Percentiles rank a stretch among this genome's conserved stretches.
phyloP scores from a whole-genome alignment of 176 grass and related monocot species.

The Musa itinerans region DNA sequence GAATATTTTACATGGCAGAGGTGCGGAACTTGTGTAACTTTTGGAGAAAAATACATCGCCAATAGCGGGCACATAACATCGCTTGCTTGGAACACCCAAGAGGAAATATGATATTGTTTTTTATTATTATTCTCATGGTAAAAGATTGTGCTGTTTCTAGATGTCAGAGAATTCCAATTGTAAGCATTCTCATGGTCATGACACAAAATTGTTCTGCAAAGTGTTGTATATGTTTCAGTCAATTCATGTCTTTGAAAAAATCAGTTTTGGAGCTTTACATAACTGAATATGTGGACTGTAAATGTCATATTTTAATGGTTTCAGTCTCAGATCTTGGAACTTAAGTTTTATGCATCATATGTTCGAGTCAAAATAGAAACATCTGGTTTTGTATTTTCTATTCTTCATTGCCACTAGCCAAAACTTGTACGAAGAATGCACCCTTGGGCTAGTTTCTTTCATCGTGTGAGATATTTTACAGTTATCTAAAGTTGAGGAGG shows the following conservation, averaged over 20 bases:
- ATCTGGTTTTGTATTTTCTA: neutral
- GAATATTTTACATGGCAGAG: neutral
- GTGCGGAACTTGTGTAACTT: slow-evolving; percentile 1
- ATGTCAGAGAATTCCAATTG: neutral
- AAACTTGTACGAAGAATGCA: too few relatives aligned
- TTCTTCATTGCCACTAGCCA: too few relatives aligned
- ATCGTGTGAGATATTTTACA: too few relatives aligned
- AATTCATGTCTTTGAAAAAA: neutral
- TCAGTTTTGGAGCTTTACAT: neutral
- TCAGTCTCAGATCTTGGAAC: neutral
- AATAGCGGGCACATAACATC: neutral
- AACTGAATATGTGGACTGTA: neutral
- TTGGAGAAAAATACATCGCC: neutral
- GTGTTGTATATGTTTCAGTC: neutral
- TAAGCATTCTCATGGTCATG: neutral
- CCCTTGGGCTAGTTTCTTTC: too few relatives aligned
- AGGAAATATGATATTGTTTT: neutral
- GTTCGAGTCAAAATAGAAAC: neutral
- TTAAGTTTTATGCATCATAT: neutral
- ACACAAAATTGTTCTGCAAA: neutral
- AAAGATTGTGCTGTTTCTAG: neutral
- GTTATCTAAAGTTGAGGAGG: too few relatives aligned
- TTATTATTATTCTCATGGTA: neutral
- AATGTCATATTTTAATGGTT: neutral
- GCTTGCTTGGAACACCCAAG: neutral